phyloP scores from a whole-genome alignment of 2,329 filamentous ascomycete genomes.

The Metarhizium sp. region DNA sequence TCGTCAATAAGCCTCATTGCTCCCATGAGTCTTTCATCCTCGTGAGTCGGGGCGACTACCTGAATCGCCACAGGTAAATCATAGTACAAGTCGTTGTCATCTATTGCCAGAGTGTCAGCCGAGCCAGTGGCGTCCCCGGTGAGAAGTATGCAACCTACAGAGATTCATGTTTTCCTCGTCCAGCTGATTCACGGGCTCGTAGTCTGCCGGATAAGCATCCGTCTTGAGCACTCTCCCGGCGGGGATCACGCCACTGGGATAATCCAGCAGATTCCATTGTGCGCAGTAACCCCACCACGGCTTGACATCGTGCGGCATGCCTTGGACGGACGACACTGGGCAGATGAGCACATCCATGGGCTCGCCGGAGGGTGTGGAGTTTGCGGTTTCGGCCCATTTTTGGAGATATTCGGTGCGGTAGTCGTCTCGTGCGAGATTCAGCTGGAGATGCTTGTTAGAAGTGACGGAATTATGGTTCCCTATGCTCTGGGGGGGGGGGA shows the following conservation, averaged over 20 bases:
- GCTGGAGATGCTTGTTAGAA: constrained; percentile 8
- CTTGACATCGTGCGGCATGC: constrained; percentile 29
- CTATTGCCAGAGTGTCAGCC: not conserved
- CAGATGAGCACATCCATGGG: constrained; percentile 52
- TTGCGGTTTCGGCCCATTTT: constrained; percentile 27
- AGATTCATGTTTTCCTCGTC: constrained; percentile 10
- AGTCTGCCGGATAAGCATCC: constrained; percentile 9
- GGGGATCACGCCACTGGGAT: constrained; percentile 30
- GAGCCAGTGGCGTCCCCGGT: not conserved
- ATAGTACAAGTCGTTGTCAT: constrained; percentile 8
- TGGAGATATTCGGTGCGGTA: constrained; percentile 28
- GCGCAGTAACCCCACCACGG: constrained; percentile 56
- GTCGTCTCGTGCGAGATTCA: constrained; percentile 27
- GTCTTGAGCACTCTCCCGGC: constrained; percentile 6
- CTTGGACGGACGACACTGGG: constrained; percentile 46
- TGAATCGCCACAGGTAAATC: constrained; percentile 12
- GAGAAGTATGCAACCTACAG: constrained; percentile 5
- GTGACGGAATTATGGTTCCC: not conserved
- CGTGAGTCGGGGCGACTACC: constrained; percentile 9
- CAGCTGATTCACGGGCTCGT: constrained; percentile 8
- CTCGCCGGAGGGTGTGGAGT: constrained; percentile 15
- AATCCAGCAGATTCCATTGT: constrained; percentile 62
- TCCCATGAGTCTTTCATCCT: constrained; percentile 11
- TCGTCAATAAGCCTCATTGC: constrained; percentile 10
- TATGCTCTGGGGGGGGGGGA: too few relatives aligned